Conservation (phyloP, 176 grass and related monocot species). For the Chrysopogon serrulatus region DNA sequence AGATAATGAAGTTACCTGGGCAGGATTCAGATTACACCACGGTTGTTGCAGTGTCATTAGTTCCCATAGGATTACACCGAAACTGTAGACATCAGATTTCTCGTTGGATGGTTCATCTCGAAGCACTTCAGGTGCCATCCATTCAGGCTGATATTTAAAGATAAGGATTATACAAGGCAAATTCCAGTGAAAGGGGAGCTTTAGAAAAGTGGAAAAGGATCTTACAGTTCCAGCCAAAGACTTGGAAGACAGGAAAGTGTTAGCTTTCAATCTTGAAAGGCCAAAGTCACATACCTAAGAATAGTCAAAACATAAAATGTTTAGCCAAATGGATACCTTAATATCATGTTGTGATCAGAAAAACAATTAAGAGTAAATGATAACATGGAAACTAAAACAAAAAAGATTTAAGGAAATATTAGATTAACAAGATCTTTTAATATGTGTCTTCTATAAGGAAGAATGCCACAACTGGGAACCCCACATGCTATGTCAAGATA, state of each 20-base stretch:
- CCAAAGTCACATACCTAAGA: constrained; percentile 96
- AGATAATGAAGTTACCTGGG: constrained; percentile 56
- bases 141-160: constrained; percentile 73
- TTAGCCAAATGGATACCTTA: not conserved
- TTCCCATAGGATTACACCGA: constrained; percentile 93
- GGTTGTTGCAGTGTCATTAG: constrained; percentile 97
- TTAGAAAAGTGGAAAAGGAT: constrained; percentile 6
- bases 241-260: constrained; percentile 90
- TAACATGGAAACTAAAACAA: not conserved
- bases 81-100: constrained; percentile 98
- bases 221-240: constrained; percentile 99
- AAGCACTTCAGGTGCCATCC: constrained; percentile 99
- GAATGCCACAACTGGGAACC: not conserved
- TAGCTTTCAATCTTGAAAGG: constrained; percentile 89
- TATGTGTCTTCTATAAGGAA: not conserved
- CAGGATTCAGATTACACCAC: constrained; percentile 92
- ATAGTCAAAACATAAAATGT: constrained; percentile 17
- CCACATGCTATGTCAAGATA: constrained; percentile 7
- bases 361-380: not conserved
- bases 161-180: not conserved
- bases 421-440: not conserved
- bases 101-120: constrained; percentile 96
- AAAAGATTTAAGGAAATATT: not conserved
- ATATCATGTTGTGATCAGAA: not conserved
- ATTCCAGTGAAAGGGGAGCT: not conserved